phyloP scores from a whole-genome alignment of 495 filamentous ascomycete genomes.

The Collariella sp. region DNA sequence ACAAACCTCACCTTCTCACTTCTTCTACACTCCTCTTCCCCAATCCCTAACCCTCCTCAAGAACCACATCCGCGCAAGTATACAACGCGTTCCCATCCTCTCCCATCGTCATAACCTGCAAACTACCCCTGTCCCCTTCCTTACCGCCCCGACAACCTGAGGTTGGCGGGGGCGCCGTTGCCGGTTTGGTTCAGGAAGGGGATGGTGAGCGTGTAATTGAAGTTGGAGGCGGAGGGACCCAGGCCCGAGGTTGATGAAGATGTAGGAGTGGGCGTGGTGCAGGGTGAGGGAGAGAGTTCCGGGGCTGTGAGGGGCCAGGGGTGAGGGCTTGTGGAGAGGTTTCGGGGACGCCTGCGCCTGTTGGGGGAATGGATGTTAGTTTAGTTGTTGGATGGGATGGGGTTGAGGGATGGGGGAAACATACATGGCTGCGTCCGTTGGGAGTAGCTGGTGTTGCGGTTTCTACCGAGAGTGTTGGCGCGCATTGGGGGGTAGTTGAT shows the following conservation, averaged over 20 bases:
- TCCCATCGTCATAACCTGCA: constrained; percentile 52
- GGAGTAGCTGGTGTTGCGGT: constrained; percentile 24
- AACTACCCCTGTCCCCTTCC: constrained; percentile 44
- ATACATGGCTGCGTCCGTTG: constrained; percentile 55
- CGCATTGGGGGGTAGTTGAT: constrained; percentile 52
- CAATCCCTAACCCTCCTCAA: constrained; percentile 40
- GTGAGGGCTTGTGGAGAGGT: constrained; percentile 43
- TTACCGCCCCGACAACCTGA: no score
- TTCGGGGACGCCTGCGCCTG: constrained; percentile 49
- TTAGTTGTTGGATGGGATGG: background rate
- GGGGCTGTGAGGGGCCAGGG: constrained; percentile 50
- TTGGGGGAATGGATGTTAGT: constrained; percentile 6
- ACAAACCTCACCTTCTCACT: constrained; percentile 28
- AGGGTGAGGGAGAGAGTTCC: constrained; percentile 46
- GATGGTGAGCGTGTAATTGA: constrained; percentile 51
- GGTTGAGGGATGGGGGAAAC: constrained; percentile 10
- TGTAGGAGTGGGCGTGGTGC: constrained; percentile 48
- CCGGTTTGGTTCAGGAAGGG: constrained; percentile 51
- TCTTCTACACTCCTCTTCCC: constrained; percentile 41
- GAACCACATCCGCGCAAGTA: constrained; percentile 59
- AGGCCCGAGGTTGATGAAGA: constrained; percentile 58
- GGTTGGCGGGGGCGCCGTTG: constrained; percentile 42
- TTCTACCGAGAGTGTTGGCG: constrained; percentile 37
- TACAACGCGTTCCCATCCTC: constrained; percentile 45
- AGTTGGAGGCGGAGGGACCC: constrained; percentile 44